Evolutionary conservation across 1,139 yeast species (phyloP), one percentile per base, ranked within the genome.

Genomic region (Protomyces macrosporus): DNA sequence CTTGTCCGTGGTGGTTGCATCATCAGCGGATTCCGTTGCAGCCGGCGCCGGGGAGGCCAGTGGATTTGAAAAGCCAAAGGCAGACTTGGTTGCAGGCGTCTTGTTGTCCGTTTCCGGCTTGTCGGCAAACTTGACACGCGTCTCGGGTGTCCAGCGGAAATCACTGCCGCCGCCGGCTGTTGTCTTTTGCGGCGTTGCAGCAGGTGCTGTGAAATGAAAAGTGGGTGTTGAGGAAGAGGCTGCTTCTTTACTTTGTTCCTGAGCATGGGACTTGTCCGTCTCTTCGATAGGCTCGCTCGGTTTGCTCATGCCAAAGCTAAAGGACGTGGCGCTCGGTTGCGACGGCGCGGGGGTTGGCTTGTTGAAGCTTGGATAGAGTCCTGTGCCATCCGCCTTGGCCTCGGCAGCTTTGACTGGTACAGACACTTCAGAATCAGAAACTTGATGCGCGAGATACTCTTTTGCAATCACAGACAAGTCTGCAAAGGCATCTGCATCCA

Each of bases 131-230:
- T 73, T 74, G 67, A 75, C 72, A 16, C 74, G 73, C 60, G 72
- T 70, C 52, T 72, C 75, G 3, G 77, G 77, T 30, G 74, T 70
- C 77, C 78, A 75, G 5, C 70, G 52, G 45, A 66, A 66, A 55
- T 62, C 62, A 16, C 39, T 52, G 23, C 37, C 40, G n/a, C 45
- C 45, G 12, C 39, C 45, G 12, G 33, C 56, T 1, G 56, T 37
- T 35, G 36, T 10, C 53, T 51, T 40, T 16, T 14, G 23, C 5
- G 62, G 62, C 12, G 62, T 40, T 7, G 30, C 55, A 23, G 32
- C 30, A 6, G 48, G 40, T 40, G 32, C 45, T 42, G 50, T 6
- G 40, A 23, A 23, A 23, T 23, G 23, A 23, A 23, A 23, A 23
- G 23, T 23, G 23, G 23, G n/a, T 39, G 42, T n/a, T 39, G 42